Conservation (phyloP, 768 basidiomycete species). For the Pisolithus microcarpus region DNA sequence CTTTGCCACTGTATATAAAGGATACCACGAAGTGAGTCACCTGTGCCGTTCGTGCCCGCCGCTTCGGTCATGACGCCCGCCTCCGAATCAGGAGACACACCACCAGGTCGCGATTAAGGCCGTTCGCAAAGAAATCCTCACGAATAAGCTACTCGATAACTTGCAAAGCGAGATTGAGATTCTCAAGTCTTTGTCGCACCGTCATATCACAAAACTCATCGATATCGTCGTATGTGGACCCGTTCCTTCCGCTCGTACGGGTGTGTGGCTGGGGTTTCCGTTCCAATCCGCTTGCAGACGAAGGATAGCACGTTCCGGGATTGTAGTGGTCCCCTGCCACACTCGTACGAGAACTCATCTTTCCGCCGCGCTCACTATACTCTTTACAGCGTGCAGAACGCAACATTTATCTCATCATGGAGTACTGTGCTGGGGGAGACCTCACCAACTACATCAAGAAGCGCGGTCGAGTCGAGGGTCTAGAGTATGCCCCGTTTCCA, state of each 20-base stretch:
- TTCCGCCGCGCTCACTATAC: constrained; percentile 6
- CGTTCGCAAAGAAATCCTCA: constrained; percentile 80
- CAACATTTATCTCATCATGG: constrained; percentile 93
- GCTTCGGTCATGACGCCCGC: background rate
- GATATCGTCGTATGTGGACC: constrained; percentile 73
- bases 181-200: constrained; percentile 85
- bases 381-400: constrained; percentile 55
- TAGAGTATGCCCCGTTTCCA: constrained; percentile 71
- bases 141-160: constrained; percentile 90
- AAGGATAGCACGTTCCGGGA: background rate
- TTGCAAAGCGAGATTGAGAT: constrained; percentile 98
- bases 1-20: constrained; percentile 94
- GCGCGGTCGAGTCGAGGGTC: constrained; percentile 84
- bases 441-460: constrained; percentile 96
- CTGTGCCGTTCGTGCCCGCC: background rate
- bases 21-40: constrained; percentile 72
- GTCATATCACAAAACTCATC: constrained; percentile 87
- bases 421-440: constrained; percentile 94
- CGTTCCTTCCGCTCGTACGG: background rate
- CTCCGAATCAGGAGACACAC: constrained; percentile 54
- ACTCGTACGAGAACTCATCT: background rate
- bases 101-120: constrained; percentile 90
- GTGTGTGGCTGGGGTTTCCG: background rate
- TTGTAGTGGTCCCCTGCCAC: background rate
- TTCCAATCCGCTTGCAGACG: background rate